phyloP scores from a whole-genome alignment of 1,284 basidiomycete genomes.

The Coniferiporia weirii region DNA sequence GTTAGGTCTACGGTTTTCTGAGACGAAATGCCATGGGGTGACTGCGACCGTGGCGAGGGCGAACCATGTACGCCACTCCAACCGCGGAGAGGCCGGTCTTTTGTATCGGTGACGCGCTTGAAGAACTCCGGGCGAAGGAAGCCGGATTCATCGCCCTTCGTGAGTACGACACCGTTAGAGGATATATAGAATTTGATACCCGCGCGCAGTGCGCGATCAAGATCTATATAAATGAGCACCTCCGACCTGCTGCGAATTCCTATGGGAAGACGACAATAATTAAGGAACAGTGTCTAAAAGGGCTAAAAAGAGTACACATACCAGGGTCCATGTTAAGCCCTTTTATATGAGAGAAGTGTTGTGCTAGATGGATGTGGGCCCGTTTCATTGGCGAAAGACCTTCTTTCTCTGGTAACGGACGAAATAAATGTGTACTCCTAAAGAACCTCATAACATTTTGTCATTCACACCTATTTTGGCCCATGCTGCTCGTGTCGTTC shows the following conservation, averaged over 20 bases:
- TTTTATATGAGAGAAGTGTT: slow-evolving; percentile 45
- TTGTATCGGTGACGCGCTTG: slow-evolving; percentile 45
- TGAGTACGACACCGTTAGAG: slow-evolving; percentile 80
- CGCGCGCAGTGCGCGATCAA: slow-evolving; percentile 63
- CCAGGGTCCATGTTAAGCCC: slow-evolving; percentile 69
- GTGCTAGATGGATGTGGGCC: slow-evolving; percentile 87
- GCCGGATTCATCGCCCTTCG: slow-evolving; percentile 60
- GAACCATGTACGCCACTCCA: slow-evolving; percentile 26
- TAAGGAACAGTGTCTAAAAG: not conserved
- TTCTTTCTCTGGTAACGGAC: slow-evolving; percentile 40
- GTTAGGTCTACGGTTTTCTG: too few relatives aligned
- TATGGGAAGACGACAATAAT: slow-evolving; percentile 25
- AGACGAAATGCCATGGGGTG: too few relatives aligned
- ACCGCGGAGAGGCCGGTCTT: slow-evolving; percentile 29
- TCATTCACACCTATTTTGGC: slow-evolving; percentile 55
- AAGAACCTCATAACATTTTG: not conserved
- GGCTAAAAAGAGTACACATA: slow-evolving; percentile 29
- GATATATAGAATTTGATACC: slow-evolving; percentile 74
- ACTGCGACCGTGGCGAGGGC: too few relatives aligned
- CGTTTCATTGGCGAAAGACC: slow-evolving; percentile 83
- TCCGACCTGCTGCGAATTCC: slow-evolving; percentile 75
- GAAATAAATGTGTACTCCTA: slow-evolving; percentile 1
- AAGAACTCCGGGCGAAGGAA: slow-evolving; percentile 59
- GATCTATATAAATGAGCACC: slow-evolving; percentile 72
- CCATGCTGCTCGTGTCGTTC: slow-evolving; percentile 69